These are phyloP conservation scores for Bathelium albidoporum DNA, from an alignment of 495 filamentous ascomycete species.

Conservation along the genomic window DNA sequence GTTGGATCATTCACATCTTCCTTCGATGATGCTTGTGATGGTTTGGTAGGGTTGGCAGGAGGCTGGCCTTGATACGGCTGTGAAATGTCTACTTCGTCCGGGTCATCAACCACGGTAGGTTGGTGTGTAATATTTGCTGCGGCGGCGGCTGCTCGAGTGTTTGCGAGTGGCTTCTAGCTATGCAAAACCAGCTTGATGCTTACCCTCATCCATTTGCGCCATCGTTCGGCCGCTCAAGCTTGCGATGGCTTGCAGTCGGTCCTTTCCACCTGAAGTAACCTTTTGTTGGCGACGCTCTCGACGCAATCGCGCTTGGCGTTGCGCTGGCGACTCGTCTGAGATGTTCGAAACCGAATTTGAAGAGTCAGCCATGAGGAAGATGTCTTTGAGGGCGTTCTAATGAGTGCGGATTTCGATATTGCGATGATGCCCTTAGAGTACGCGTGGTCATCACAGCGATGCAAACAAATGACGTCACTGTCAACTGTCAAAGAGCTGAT, in stretches of 20 bases:
- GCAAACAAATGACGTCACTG: too few relatives aligned
- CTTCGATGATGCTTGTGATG: slow-evolving; percentile 12
- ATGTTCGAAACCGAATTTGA: neutral
- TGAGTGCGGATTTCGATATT: neutral
- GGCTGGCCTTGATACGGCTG: neutral
- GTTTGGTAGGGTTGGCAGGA: neutral
- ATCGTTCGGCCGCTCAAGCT: slow-evolving; percentile 53
- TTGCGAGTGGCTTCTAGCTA: too few relatives aligned
- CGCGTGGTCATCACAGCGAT: too few relatives aligned
- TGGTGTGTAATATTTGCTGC: slow-evolving; percentile 1
- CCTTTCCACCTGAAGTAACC: slow-evolving; percentile 68
- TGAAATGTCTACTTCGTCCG: slow-evolving; percentile 61
- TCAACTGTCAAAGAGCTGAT: too few relatives aligned
- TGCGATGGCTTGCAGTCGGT: slow-evolving; percentile 77
- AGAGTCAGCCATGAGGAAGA: slow-evolving; percentile 17
- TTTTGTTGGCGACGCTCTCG: slow-evolving; percentile 87
- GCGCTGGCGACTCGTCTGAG: slow-evolving; percentile 45
- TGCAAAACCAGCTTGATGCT: too few relatives aligned
- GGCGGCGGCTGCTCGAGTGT: slow-evolving; percentile 1
- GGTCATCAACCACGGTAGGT: slow-evolving; percentile 39
- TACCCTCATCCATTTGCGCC: slow-evolving; percentile 12
- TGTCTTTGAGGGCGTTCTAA: neutral
- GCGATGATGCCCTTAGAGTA: neutral
- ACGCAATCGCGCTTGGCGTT: slow-evolving; percentile 68
- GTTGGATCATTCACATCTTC: slow-evolving; percentile 6